Evolutionary conservation across 2,329 filamentous ascomycete genomes (phyloP).

Genomic region (Chaetomium sp.): DNA sequence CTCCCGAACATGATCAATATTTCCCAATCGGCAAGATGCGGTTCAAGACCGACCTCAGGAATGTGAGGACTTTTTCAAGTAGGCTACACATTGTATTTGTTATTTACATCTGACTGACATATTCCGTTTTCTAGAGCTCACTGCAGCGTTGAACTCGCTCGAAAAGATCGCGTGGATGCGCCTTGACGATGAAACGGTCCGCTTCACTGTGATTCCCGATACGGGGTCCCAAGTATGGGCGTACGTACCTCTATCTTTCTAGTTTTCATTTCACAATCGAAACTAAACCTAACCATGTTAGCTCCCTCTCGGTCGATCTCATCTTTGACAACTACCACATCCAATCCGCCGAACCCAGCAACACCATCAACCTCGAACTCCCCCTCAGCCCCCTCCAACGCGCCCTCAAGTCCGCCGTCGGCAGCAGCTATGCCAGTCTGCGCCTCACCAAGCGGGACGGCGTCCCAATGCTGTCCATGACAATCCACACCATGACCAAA

Average conservation of each 20-base stretch:
- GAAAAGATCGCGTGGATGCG: conserved; percentile 90
- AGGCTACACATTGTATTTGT: conserved; percentile 32
- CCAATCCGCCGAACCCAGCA: conserved; percentile 77
- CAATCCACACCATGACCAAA: conserved; percentile 76
- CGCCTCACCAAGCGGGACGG: conserved; percentile 92
- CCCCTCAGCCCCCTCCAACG: conserved; percentile 85
- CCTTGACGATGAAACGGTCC: conserved; percentile 81
- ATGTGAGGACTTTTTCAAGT: conserved; percentile 69
- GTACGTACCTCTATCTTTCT: conserved; percentile 51
- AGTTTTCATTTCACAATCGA: not conserved
- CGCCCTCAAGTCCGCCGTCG: conserved; percentile 85
- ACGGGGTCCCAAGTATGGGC: conserved; percentile 97
- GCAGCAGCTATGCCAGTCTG: conserved; percentile 78
- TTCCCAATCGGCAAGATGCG: conserved; percentile 52
- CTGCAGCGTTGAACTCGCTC: conserved; percentile 63
- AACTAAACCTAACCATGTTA: conserved; percentile 42
- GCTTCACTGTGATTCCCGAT: conserved; percentile 94
- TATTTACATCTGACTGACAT: not conserved
- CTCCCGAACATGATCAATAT: not conserved
- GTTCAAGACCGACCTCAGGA: conserved; percentile 67
- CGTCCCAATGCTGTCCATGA: conserved; percentile 83
- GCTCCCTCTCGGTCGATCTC: conserved; percentile 69
- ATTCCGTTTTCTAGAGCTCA: conserved; percentile 54
- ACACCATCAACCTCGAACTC: conserved; percentile 95
- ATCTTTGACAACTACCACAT: conserved; percentile 87